Conservation (phyloP, 345 rosid genomes). For the Citrus maxima region DNA sequence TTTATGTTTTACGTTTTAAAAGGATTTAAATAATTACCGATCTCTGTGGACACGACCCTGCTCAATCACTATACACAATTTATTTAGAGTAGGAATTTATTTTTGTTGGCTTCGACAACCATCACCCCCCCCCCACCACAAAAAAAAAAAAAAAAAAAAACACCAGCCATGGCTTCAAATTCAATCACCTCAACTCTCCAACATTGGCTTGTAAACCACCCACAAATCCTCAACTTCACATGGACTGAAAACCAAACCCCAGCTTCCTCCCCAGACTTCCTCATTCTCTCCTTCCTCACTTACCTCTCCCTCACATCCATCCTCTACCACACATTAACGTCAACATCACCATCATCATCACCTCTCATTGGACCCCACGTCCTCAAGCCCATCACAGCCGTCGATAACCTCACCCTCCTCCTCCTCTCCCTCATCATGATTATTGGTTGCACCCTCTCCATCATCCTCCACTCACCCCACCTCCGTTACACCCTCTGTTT, state of each 20-base stretch:
- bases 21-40: no score
- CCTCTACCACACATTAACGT: constrained; percentile 25
- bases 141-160: no score
- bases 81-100: no score
- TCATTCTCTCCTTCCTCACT: constrained; percentile 34
- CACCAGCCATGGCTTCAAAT: not conserved
- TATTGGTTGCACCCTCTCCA: no score
- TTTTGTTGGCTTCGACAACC: no score
- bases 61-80: no score
- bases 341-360: not conserved
- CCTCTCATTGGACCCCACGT: constrained; percentile 28
- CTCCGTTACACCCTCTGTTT: no score
- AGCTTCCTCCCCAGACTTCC: constrained; percentile 56
- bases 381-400: constrained; percentile 71
- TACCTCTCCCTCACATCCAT: constrained; percentile 52
- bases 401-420: constrained; percentile 63
- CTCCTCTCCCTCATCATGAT: constrained; percentile 38
- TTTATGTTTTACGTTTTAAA: no score
- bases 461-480: no score
- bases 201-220: constrained; percentile 61
- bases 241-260: constrained; percentile 55
- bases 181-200: constrained; percentile 27
- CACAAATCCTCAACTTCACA: constrained; percentile 44
- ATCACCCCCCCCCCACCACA: no score
- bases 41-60: no score